phyloP scores from a whole-genome alignment of 2,329 filamentous ascomycete genomes.

The Lomentospora prolificans region DNA sequence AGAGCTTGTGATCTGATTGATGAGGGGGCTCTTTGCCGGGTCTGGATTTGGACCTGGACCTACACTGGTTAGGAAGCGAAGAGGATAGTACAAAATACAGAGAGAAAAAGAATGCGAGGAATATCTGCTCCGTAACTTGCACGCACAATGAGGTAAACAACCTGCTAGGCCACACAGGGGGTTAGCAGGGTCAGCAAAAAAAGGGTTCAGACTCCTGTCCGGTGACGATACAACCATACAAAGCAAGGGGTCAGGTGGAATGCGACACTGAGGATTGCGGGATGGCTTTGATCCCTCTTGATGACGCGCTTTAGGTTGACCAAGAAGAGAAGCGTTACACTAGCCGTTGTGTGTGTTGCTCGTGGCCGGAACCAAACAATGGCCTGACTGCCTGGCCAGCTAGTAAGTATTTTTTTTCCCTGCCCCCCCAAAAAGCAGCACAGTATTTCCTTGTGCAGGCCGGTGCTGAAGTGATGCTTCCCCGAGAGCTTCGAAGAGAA shows the following conservation, averaged over 20 bases:
- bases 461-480: neutral
- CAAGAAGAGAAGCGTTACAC: constrained; percentile 1
- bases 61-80: too few species aligned
- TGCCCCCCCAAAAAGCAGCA: neutral
- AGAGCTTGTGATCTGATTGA: neutral
- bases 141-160: neutral
- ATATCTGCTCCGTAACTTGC: neutral
- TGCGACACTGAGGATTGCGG: constrained; percentile 1
- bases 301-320: constrained; percentile 1
- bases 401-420: neutral
- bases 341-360: neutral
- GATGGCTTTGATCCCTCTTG: neutral
- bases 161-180: neutral
- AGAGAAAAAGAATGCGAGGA: neutral
- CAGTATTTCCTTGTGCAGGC: neutral
- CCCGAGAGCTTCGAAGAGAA: neutral
- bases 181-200: neutral
- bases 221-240: neutral
- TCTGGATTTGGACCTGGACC: neutral
- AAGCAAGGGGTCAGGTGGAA: neutral
- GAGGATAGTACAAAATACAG: neutral
- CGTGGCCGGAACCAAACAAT: neutral
- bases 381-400: neutral
- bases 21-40: neutral
- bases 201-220: neutral